Evolutionary conservation across 805 yeast genomes (phyloP).

Genomic region (Diddensiella caesifluorescens): DNA sequence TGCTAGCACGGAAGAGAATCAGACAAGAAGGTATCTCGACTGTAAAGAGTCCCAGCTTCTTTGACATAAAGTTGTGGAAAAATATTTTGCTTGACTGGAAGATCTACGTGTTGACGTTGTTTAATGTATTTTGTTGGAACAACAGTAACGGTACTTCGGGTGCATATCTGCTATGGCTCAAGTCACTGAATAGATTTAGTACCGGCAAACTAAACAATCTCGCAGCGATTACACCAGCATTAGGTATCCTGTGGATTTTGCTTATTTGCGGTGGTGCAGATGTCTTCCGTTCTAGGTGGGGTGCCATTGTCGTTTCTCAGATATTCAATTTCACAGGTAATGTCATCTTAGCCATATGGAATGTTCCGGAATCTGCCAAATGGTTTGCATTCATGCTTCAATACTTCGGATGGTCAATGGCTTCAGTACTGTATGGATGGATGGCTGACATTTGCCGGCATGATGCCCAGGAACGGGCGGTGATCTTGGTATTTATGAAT

Average conservation of each 20-base stretch:
- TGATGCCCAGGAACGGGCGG: slow-evolving; percentile 16
- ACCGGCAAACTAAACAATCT: slow-evolving; percentile 6
- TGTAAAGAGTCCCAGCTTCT: slow-evolving; percentile 52
- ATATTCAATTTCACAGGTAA: slow-evolving; percentile 5
- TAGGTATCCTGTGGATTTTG: slow-evolving; percentile 7
- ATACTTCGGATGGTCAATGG: slow-evolving; percentile 8
- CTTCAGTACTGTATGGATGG: slow-evolving; percentile 9
- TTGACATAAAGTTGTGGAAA: slow-evolving; percentile 35
- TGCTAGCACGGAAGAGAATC: slow-evolving; percentile 11
- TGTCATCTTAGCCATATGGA: slow-evolving; percentile 6
- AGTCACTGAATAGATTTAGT: slow-evolving; percentile 2
- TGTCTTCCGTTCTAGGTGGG: slow-evolving; percentile 1
- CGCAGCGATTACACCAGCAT: slow-evolving; percentile 9
- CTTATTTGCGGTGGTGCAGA: slow-evolving; percentile 6
- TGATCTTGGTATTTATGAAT: slow-evolving; percentile 46
- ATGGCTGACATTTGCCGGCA: slow-evolving; percentile 6
- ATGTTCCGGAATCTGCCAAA: slow-evolving; percentile 10
- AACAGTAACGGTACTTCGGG: slow-evolving; percentile 6
- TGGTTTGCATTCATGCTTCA: slow-evolving; percentile 9
- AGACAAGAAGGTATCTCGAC: slow-evolving; percentile 4
- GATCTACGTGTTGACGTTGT: slow-evolving; percentile 48
- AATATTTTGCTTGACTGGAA: slow-evolving; percentile 52
- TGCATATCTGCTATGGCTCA: slow-evolving; percentile 8
- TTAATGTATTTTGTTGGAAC: slow-evolving; percentile 47
- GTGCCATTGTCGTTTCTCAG: slow-evolving; percentile 4